These are phyloP conservation scores for Vicia sativa DNA, from an alignment of 306 rosid species.

Conservation along the genomic window DNA sequence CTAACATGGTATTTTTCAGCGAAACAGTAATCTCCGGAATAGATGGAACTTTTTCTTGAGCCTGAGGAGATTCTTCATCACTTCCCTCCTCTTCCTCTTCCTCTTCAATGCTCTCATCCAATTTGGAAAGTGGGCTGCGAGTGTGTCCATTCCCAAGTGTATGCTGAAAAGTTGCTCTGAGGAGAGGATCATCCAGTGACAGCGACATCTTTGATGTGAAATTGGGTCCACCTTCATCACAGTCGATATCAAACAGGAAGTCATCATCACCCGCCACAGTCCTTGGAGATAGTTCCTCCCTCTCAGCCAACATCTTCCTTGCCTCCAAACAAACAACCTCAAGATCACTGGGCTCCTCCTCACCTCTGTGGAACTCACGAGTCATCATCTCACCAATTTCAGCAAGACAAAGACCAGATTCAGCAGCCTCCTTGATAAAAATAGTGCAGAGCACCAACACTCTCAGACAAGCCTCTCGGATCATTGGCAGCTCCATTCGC, in stretches of 20 bases:
- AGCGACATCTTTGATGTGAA: slow-evolving; percentile 36
- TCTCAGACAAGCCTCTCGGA: slow-evolving; percentile 91
- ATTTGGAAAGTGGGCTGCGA: slow-evolving; percentile 67
- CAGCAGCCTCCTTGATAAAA: slow-evolving; percentile 86
- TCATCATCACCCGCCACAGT: slow-evolving; percentile 58
- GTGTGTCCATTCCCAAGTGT: slow-evolving; percentile 49
- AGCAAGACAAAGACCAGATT: slow-evolving; percentile 78
- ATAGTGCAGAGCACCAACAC: slow-evolving; percentile 88
- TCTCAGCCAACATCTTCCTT: slow-evolving; percentile 68
- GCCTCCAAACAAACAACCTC: slow-evolving; percentile 91
- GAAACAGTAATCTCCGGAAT: slow-evolving; percentile 64
- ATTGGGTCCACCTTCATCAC: slow-evolving; percentile 56
- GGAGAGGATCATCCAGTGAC: slow-evolving; percentile 46
- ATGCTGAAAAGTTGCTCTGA: slow-evolving; percentile 49
- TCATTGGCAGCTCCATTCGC: slow-evolving; percentile 84
- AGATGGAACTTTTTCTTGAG: slow-evolving; percentile 44
- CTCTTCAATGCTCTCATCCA: slow-evolving; percentile 88
- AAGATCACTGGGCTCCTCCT: slow-evolving; percentile 96
- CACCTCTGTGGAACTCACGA: slow-evolving; percentile 78
- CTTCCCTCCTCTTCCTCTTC: slow-evolving; percentile 65
- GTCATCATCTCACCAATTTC: slow-evolving; percentile 99
- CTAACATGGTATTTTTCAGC: slow-evolving; percentile 58
- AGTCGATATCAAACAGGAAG: slow-evolving; percentile 71
- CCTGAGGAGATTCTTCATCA: slow-evolving; percentile 54
- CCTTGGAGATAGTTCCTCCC: slow-evolving; percentile 65